A percentile compares a stretch with the other conserved stretches of the same genome.
Conservation (phyloP, 768 basidiomycete species). For the Mycena venus region DNA sequence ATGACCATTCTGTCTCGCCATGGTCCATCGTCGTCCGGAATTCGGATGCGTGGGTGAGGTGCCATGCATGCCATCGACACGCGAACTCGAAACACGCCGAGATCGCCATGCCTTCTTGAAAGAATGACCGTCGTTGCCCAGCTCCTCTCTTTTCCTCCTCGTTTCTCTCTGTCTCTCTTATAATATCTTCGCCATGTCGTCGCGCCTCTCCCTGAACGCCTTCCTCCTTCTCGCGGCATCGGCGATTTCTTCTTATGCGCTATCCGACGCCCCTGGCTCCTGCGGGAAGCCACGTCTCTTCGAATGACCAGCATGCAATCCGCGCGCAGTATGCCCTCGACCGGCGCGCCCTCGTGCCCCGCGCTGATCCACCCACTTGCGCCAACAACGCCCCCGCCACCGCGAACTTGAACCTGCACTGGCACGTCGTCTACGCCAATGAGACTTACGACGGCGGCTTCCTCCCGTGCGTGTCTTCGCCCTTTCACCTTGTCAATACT, state of each 20-base stretch:
- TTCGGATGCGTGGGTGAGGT: too few species aligned
- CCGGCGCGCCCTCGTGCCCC: not conserved
- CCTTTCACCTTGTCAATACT: not conserved
- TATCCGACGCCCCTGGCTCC: not conserved
- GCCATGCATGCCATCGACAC: too few species aligned
- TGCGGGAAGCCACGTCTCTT: conserved; percentile 11
- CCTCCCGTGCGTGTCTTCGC: not conserved
- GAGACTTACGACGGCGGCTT: conserved; percentile 8
- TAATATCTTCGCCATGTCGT: not conserved
- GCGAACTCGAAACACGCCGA: too few species aligned
- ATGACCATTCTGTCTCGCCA: too few species aligned
- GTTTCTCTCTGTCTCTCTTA: too few species aligned
- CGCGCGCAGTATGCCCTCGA: not conserved
- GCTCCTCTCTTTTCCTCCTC: too few species aligned
- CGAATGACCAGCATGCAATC: not conserved
- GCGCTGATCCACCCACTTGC: not conserved
- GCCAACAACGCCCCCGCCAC: not conserved
- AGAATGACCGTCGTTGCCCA: too few species aligned
- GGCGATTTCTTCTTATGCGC: not conserved
- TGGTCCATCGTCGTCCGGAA: too few species aligned
- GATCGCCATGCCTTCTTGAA: too few species aligned
- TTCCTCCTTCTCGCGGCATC: not conserved
- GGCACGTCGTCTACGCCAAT: conserved; percentile 13
- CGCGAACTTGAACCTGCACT: conserved; percentile 7
- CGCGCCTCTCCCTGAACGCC: not conserved